Percentiles rank a stretch among this genome's conserved stretches.
Evolutionary conservation across 2,329 filamentous ascomycete species (phyloP).

Genomic region (Talaromyces pinophilus): DNA sequence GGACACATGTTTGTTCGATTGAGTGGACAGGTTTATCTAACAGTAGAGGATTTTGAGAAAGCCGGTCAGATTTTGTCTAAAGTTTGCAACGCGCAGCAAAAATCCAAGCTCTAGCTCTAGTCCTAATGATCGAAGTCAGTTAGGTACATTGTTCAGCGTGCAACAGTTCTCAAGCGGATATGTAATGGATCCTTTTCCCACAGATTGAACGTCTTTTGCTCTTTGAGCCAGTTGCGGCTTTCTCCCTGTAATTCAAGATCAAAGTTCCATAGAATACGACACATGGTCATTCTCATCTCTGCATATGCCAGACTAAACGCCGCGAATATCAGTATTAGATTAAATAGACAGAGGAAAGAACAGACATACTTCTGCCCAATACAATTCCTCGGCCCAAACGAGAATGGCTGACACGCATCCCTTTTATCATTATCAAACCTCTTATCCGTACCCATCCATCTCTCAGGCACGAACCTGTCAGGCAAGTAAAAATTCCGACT

Average conservation of each 20-base stretch:
- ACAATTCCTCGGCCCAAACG: constrained; percentile 53
- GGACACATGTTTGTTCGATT: constrained; percentile 69
- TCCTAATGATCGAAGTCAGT: too few species aligned
- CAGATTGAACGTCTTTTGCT: constrained; percentile 14
- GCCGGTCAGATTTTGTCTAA: constrained; percentile 60
- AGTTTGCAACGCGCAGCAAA: constrained; percentile 43
- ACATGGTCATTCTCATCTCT: constrained; percentile 14
- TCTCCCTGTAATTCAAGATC: constrained; percentile 8
- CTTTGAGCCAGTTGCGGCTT: constrained; percentile 8
- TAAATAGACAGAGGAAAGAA: too few species aligned
- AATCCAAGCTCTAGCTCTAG: neutral
- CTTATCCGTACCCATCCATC: constrained; percentile 18
- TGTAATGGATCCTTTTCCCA: constrained; percentile 13
- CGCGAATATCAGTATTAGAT: too few species aligned
- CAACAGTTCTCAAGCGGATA: neutral
- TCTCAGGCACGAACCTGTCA: neutral
- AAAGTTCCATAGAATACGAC: constrained; percentile 12
- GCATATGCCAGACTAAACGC: constrained; percentile 15
- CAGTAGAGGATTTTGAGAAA: constrained; percentile 74
- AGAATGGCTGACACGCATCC: constrained; percentile 53
- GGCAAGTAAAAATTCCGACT: neutral
- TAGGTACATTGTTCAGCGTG: neutral
- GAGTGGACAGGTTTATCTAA: constrained; percentile 80
- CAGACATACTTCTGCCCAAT: constrained; percentile 48
- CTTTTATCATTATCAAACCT: constrained; percentile 47